Conservation (phyloP, 257 asterid genomes). For the Scutellaria galericulata region DNA sequence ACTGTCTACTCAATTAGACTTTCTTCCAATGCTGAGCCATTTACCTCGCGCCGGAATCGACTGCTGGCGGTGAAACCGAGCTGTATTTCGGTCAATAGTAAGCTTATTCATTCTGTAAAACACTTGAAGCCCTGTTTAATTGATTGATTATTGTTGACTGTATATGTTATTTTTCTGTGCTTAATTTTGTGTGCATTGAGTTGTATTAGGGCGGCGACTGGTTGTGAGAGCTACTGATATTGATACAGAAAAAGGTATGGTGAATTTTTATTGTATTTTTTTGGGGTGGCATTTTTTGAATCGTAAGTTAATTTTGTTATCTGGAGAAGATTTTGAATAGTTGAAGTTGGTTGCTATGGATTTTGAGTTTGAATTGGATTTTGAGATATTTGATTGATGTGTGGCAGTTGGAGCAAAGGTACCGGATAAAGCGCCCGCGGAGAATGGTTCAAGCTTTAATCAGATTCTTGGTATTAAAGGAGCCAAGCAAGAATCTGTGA, state of each 20-base stretch:
- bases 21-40: constrained; percentile 40
- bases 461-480: constrained; percentile 77
- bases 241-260: constrained; percentile 72
- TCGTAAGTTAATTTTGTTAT: not conserved
- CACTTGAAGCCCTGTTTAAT: not conserved
- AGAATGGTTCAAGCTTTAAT: constrained; percentile 58
- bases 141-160: not conserved
- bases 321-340: constrained; percentile 1
- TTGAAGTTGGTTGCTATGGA: constrained; percentile 1
- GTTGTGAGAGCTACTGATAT: constrained; percentile 85
- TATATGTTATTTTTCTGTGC: not conserved
- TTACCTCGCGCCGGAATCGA: constrained; percentile 45
- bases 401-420: constrained; percentile 57
- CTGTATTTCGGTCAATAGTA: constrained; percentile 53
- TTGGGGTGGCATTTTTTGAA: not conserved
- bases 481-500: constrained; percentile 67
- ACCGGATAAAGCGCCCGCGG: constrained; percentile 55
- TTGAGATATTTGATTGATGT: constrained; percentile 33
- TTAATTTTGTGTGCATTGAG: constrained; percentile 28
- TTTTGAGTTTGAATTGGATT: constrained; percentile 17
- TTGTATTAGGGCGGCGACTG: constrained; percentile 58
- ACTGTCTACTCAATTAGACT: constrained; percentile 45
- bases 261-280: not conserved
- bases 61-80: constrained; percentile 49
- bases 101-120: constrained; percentile 33